phyloP scores from a whole-genome alignment of 2,329 filamentous ascomycete species.

The Aspergillus arachidicola region DNA sequence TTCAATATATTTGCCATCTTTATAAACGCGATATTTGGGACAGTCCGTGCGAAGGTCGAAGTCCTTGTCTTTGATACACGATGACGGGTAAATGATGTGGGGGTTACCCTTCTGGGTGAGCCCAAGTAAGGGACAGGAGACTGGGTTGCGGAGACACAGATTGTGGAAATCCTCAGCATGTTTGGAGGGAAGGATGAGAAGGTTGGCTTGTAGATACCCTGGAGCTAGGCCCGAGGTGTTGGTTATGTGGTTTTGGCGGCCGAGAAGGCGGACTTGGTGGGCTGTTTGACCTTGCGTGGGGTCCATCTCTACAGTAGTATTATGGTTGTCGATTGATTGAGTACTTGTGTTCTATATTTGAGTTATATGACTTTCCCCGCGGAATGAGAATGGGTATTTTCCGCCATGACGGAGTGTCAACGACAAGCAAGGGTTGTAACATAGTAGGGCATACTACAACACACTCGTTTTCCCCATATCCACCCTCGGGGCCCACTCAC shows the following conservation, averaged over 20 bases:
- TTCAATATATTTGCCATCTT: slow-evolving; percentile 47
- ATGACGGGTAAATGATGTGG: slow-evolving; percentile 18
- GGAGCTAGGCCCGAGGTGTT: slow-evolving; percentile 60
- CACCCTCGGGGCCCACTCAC: slow-evolving; percentile 27
- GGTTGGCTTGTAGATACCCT: slow-evolving; percentile 62
- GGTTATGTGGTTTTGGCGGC: slow-evolving; percentile 44
- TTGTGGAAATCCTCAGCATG: slow-evolving; percentile 62
- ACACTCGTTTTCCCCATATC: slow-evolving; percentile 9
- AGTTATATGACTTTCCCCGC: background rate
- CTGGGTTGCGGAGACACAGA: slow-evolving; percentile 64
- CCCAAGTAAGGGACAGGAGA: slow-evolving; percentile 63
- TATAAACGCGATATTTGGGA: slow-evolving; percentile 62
- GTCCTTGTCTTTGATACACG: slow-evolving; percentile 31
- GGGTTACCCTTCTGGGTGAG: slow-evolving; percentile 47
- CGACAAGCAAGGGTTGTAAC: no score
- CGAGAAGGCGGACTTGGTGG: slow-evolving; percentile 47
- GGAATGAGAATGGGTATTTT: background rate
- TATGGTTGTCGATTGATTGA: no score
- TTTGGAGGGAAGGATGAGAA: slow-evolving; percentile 60
- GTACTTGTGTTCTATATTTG: background rate
- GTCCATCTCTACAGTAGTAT: background rate
- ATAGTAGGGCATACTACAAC: background rate
- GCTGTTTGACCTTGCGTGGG: slow-evolving; percentile 24
- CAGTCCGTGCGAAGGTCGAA: slow-evolving; percentile 62
- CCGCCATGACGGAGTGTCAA: background rate